phyloP scores from a whole-genome alignment of 1,284 basidiomycete genomes.

The Bjerkandera adusta region DNA sequence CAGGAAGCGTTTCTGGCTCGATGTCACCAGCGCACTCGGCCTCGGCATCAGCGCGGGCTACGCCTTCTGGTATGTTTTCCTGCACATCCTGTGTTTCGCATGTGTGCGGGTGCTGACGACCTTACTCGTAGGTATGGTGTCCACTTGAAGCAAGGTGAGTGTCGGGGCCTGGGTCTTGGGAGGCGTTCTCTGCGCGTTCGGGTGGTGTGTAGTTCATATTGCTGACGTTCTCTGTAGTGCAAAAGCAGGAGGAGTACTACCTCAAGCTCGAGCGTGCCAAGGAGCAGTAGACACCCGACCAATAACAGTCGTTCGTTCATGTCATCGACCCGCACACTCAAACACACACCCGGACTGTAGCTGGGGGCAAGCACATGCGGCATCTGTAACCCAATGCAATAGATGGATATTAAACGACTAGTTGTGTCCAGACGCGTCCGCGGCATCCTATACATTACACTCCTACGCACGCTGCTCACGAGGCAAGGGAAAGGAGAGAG shows the following conservation, averaged over 20 bases:
- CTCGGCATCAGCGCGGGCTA: slow-evolving; percentile 73
- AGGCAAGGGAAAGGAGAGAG: neutral
- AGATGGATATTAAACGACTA: neutral
- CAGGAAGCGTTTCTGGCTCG: slow-evolving; percentile 85
- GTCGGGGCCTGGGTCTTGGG: neutral
- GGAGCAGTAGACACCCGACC: too few relatives aligned
- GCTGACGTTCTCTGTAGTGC: slow-evolving; percentile 46
- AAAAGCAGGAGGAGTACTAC: slow-evolving; percentile 80
- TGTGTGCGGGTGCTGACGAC: slow-evolving; percentile 16
- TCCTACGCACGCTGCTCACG: neutral
- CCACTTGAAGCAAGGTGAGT: slow-evolving; percentile 73
- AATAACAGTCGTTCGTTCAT: too few relatives aligned
- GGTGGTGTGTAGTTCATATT: neutral
- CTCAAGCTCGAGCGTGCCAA: slow-evolving; percentile 69
- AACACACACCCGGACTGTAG: too few relatives aligned
- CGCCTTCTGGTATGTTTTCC: slow-evolving; percentile 67
- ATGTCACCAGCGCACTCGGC: slow-evolving; percentile 68
- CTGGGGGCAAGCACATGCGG: too few relatives aligned
- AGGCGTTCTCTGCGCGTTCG: neutral
- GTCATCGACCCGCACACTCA: too few relatives aligned
- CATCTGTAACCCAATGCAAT: slow-evolving; percentile 1
- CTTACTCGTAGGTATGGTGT: slow-evolving; percentile 64
- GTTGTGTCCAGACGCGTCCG: neutral
- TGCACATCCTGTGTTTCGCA: slow-evolving; percentile 18
- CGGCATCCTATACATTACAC: neutral